Conservation (phyloP, 139 green algal species). For the Chlamydomonas sphaeroides region DNA sequence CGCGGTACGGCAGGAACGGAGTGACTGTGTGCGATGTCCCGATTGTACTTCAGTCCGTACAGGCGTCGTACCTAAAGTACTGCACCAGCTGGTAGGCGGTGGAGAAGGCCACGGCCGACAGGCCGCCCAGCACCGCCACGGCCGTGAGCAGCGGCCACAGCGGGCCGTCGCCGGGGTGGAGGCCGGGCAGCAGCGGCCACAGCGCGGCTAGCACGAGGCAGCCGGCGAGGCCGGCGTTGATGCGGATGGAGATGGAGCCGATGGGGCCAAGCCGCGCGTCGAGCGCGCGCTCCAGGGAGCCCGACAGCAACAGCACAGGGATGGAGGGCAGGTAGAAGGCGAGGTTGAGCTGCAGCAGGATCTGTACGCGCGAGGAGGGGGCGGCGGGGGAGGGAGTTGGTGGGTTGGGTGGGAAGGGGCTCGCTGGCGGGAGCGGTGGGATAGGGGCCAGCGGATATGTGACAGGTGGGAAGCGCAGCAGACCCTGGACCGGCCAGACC, state of each 20-base stretch:
- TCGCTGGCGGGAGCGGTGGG: no score
- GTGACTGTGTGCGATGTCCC: background rate
- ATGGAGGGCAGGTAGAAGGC: constrained; percentile 85
- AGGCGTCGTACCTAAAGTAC: constrained; percentile 14
- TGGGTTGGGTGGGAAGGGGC: no score
- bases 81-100: constrained; percentile 82
- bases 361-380: background rate
- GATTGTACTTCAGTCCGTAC: background rate
- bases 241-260: constrained; percentile 48
- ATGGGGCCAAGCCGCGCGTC: constrained; percentile 68
- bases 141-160: constrained; percentile 58
- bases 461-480: no score
- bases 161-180: constrained; percentile 2
- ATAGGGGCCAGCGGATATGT: no score
- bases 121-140: constrained; percentile 65
- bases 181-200: constrained; percentile 23
- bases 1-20: no score
- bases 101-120: constrained; percentile 77
- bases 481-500: background rate
- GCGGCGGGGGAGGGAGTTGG: background rate
- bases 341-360: constrained; percentile 83
- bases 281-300: constrained; percentile 53
- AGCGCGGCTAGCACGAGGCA: constrained; percentile 25
- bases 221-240: constrained; percentile 42
- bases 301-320: constrained; percentile 68